Percentiles rank a stretch among this genome's conserved stretches.
phyloP scores from a whole-genome alignment of 176 grass and related monocot species.

The sorghum (Sorghum bicolor) region Sorghum_bicolor_NCBIv3 NC_012875.2:50338501-50339000 shows the following conservation, averaged over 20 bases:
- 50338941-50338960: slow-evolving; percentile 9
- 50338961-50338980: neutral
- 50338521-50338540: neutral
- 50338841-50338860: neutral
- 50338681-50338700: too few species aligned
- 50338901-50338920: neutral
- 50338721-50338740: too few species aligned
- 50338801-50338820: neutral
- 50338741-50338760: too few species aligned
- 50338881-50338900: neutral
- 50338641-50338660: too few species aligned
- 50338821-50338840: neutral
- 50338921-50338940: neutral
- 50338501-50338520: neutral
- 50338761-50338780: too few species aligned
- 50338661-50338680: too few species aligned
- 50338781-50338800: too few species aligned
- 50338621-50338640: neutral
- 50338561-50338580: neutral
- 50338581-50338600: neutral
- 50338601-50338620: neutral
- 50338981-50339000: neutral
- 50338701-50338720: too few species aligned
- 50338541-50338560: neutral
- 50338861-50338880: neutral